Evolutionary conservation across 2,329 filamentous ascomycete genomes (phyloP).

Genomic region (Phaeoacremonium minimum): DNA sequence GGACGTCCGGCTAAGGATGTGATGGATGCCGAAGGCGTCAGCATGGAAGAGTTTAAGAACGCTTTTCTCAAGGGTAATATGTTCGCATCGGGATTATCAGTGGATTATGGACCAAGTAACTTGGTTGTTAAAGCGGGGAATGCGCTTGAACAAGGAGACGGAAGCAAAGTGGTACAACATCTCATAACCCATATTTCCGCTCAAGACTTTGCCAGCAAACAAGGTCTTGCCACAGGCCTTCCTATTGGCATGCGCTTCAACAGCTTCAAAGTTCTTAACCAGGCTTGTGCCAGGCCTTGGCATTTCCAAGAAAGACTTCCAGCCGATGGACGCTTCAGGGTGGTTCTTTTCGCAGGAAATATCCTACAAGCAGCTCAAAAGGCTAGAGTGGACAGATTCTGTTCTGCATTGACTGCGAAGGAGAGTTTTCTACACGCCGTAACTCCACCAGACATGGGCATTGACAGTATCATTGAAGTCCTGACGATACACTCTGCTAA

Average conservation of each 20-base stretch:
- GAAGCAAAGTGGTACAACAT: no score
- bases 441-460: slow-evolving; percentile 8
- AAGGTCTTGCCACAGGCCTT: slow-evolving; percentile 36
- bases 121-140: slow-evolving; percentile 52
- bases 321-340: slow-evolving; percentile 50
- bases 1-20: slow-evolving; percentile 54
- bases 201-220: slow-evolving; percentile 24
- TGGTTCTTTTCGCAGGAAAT: slow-evolving; percentile 59
- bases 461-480: slow-evolving; percentile 46
- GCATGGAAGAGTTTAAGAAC: slow-evolving; percentile 58
- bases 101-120: slow-evolving; percentile 53
- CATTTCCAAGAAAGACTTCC: slow-evolving; percentile 52
- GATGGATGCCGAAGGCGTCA: slow-evolving; percentile 56
- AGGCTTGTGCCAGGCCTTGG: slow-evolving; percentile 50
- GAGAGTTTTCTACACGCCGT: slow-evolving; percentile 39
- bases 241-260: slow-evolving; percentile 54
- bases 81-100: slow-evolving; percentile 41
- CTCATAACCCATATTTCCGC: no score
- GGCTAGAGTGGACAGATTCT: slow-evolving; percentile 40
- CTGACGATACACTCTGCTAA: slow-evolving; percentile 55
- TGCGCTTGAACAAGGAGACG: slow-evolving; percentile 39
- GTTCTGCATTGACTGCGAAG: slow-evolving; percentile 30
- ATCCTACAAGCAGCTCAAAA: slow-evolving; percentile 38
- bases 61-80: slow-evolving; percentile 55
- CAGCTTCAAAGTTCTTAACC: slow-evolving; percentile 55